phyloP scores from a whole-genome alignment of 371 early-diverging fungal species.

The Syncephalastrum contaminatum region DNA sequence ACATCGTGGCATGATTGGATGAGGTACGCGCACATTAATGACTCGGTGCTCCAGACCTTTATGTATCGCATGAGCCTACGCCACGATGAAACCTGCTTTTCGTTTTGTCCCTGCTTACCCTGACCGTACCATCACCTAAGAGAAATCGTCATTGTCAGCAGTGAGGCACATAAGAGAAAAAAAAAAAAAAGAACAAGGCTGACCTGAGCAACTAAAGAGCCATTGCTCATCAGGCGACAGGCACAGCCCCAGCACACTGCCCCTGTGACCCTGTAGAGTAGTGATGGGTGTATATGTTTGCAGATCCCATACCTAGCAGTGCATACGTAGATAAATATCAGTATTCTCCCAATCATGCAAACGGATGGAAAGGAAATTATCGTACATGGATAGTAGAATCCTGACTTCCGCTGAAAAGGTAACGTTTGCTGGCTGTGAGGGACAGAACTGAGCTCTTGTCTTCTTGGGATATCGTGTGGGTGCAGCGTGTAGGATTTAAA shows the following conservation, averaged over 20 bases:
- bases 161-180: not conserved
- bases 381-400: conserved; percentile 59
- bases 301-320: conserved; percentile 68
- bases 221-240: conserved; percentile 53
- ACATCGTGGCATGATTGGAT: conserved; percentile 75
- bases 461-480: conserved; percentile 64
- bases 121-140: conserved; percentile 68
- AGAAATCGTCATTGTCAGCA: not conserved
- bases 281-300: conserved; percentile 60
- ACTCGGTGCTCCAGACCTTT: conserved; percentile 69
- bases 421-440: conserved; percentile 54
- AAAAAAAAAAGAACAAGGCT: not conserved
- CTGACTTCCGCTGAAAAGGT: conserved; percentile 76
- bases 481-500: conserved; percentile 39
- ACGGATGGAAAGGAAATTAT: conserved; percentile 1
- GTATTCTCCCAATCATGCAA: not conserved
- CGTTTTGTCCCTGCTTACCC: conserved; percentile 30
- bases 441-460: conserved; percentile 67
- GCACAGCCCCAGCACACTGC: conserved; percentile 65
- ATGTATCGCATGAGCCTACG: not conserved
- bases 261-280: conserved; percentile 65
- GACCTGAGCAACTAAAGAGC: conserved; percentile 75
- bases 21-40: conserved; percentile 59
- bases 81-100: too few species aligned
- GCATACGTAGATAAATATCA: not conserved